Conservation (phyloP, 768 basidiomycete genomes). For the Boletus pseudo-olivaceus region DNA sequence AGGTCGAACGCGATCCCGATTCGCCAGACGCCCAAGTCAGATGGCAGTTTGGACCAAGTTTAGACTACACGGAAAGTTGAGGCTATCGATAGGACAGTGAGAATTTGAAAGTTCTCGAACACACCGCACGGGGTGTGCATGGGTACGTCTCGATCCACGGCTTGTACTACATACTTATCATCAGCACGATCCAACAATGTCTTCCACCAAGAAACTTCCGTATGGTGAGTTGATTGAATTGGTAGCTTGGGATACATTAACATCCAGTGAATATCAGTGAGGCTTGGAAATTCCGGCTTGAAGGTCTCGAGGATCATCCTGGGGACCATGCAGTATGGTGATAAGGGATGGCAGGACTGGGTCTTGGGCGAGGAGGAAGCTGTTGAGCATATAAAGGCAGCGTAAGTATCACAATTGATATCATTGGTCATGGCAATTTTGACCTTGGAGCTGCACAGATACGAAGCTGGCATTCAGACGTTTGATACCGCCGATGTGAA, state of each 20-base stretch:
- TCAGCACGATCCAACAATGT: slow-evolving; percentile 12
- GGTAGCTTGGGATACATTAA: background rate
- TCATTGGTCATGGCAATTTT: background rate
- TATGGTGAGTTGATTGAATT: slow-evolving; percentile 27
- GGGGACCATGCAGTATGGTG: slow-evolving; percentile 46
- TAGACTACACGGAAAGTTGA: no score
- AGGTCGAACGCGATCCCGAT: background rate
- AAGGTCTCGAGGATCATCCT: slow-evolving; percentile 51
- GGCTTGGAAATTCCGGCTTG: slow-evolving; percentile 46
- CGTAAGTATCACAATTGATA: slow-evolving; percentile 28
- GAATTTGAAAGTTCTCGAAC: background rate
- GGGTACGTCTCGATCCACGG: background rate
- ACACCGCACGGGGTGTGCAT: background rate
- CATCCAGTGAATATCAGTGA: slow-evolving; percentile 24
- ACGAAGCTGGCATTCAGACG: slow-evolving; percentile 35
- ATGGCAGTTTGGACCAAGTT: background rate
- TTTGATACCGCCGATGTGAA: slow-evolving; percentile 34
- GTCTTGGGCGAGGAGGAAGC: slow-evolving; percentile 45
- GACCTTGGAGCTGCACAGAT: slow-evolving; percentile 17
- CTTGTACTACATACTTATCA: background rate
- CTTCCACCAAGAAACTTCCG: slow-evolving; percentile 25
- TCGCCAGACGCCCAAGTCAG: background rate
- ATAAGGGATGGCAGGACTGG: slow-evolving; percentile 52
- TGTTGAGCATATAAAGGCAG: slow-evolving; percentile 45
- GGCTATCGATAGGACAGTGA: slow-evolving; percentile 20